Conservation (phyloP, 78 protist genomes). For the Salpingoeca rosetta region DNA sequence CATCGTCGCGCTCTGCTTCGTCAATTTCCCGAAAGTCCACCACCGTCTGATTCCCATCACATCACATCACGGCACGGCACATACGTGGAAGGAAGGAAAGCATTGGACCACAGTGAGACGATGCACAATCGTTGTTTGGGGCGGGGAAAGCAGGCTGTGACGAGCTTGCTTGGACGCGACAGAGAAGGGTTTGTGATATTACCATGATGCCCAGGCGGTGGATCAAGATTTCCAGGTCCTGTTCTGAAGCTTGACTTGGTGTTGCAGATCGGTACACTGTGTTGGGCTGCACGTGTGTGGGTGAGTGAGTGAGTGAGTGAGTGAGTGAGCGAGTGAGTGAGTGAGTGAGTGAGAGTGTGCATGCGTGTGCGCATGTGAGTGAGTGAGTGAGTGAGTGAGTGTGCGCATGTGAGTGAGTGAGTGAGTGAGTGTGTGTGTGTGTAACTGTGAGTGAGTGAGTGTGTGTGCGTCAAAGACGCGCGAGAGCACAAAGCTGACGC, state of each 20-base stretch:
- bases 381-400: too few species aligned
- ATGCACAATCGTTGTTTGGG: not conserved
- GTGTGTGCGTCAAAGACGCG: too few species aligned
- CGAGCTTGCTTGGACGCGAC: too few species aligned
- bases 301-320: too few species aligned
- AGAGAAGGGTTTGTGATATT: too few species aligned
- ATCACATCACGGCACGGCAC: not conserved
- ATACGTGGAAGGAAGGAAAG: not conserved
- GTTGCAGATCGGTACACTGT: not conserved
- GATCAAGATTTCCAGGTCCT: not conserved
- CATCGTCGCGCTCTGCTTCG: not conserved
- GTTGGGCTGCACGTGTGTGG: not conserved
- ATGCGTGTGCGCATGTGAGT: too few species aligned
- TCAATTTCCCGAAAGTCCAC: not conserved
- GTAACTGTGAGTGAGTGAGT: too few species aligned
- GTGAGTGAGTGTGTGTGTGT: too few species aligned
- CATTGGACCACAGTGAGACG: not conserved
- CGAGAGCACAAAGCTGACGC: too few species aligned
- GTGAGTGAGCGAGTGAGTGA: too few species aligned
- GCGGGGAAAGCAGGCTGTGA: not conserved
- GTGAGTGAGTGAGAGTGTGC: too few species aligned
- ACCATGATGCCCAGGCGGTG: not conserved
- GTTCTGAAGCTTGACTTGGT: not conserved
- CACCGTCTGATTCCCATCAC: not conserved
- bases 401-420: too few species aligned